These are phyloP conservation scores for Emericellopsis atlantica DNA, from an alignment of 2,329 filamentous ascomycete species.

Conservation along the genomic window DNA sequence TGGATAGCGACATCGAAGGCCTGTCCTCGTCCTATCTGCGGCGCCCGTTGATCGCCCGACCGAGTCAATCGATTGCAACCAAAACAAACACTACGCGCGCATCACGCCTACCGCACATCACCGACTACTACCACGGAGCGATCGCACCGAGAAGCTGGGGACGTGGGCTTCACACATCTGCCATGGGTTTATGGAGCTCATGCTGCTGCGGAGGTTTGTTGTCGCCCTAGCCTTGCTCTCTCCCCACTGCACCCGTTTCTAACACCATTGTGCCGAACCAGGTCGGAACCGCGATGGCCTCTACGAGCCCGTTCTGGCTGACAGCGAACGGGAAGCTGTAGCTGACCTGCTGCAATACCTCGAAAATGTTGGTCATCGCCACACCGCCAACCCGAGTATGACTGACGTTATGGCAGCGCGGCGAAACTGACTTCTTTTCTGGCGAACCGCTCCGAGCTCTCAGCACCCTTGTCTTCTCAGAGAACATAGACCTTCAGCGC, in stretches of 20 bases:
- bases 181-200: conserved; percentile 52
- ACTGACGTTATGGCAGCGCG: conserved; percentile 45
- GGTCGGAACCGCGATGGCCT: conserved; percentile 69
- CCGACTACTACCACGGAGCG: not conserved
- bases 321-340: conserved; percentile 93
- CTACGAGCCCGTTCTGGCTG: conserved; percentile 79
- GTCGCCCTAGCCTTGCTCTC: not conserved
- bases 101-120: not conserved
- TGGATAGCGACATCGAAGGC: too few species aligned
- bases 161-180: conserved; percentile 8
- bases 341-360: conserved; percentile 91
- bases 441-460: conserved; percentile 88
- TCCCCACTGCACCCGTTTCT: too few species aligned
- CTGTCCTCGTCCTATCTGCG: too few species aligned
- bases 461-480: conserved; percentile 93
- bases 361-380: conserved; percentile 62
- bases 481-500: conserved; percentile 94
- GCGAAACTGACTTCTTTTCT: conserved; percentile 96
- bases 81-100: too few species aligned
- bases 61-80: too few species aligned
- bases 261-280: conserved; percentile 13
- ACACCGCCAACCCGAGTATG: not conserved
- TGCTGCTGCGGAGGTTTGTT: conserved; percentile 39
- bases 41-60: too few species aligned
- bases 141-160: not conserved